Conservation (phyloP, 768 basidiomycete species). For the Tubosaeta sp. region DNA sequence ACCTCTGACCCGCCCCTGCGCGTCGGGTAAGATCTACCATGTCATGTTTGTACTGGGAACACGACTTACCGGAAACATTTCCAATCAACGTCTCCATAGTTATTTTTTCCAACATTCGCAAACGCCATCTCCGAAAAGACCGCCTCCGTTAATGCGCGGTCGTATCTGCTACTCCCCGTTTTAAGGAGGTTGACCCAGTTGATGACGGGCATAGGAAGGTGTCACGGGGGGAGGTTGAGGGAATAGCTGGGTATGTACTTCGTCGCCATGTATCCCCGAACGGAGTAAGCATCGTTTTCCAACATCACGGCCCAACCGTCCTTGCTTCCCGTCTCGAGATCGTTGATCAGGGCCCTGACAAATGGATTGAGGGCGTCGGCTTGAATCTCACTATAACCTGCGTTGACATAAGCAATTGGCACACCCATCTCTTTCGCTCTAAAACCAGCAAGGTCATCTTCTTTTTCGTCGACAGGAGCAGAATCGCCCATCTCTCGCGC, state of each 20-base stretch:
- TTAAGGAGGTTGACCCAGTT: constrained; percentile 33
- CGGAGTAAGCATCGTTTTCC: constrained; percentile 29
- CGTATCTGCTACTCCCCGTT: constrained; percentile 29
- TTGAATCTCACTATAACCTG: neutral
- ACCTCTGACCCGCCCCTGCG: neutral
- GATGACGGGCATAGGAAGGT: constrained; percentile 20
- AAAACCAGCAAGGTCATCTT: neutral
- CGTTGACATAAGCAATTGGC: neutral
- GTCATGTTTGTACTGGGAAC: neutral
- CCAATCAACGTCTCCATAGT: constrained; percentile 23
- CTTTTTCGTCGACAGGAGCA: too few species aligned
- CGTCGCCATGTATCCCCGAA: constrained; percentile 20
- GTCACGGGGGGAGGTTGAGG: constrained; percentile 13
- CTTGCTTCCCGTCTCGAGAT: constrained; percentile 12
- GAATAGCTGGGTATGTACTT: constrained; percentile 21
- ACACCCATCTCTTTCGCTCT: neutral
- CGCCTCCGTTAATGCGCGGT: constrained; percentile 31
- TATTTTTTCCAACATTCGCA: constrained; percentile 1
- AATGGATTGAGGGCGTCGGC: neutral
- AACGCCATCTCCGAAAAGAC: constrained; percentile 30
- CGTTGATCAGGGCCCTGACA: constrained; percentile 7
- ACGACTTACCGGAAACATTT: constrained; percentile 27
- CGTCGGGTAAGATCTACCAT: neutral
- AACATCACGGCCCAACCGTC: constrained; percentile 26
- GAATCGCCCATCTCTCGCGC: too few species aligned